Base-by-base conservation (phyloP, 208 protist species). In the Spongospora subterranea region DNA sequence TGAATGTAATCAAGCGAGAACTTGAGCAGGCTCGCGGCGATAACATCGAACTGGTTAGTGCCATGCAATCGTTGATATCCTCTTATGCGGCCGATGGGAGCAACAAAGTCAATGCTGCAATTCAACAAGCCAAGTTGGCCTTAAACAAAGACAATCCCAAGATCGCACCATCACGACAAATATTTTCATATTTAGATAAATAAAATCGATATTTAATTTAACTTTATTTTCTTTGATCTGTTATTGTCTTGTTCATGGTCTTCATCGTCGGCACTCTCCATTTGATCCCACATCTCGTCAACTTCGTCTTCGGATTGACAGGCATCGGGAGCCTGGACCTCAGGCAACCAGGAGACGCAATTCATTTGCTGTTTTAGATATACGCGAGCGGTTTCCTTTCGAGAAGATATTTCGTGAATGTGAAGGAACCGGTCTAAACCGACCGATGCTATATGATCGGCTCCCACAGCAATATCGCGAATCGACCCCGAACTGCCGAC, bases 201-300 rank as follows among this genome's bases (percentile, higher is more conserved):
- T 82, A 82, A 20, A 39, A 82, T 43, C 71, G 35, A 39, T 35
- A 82, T 82, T 82, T 35, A 82, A 39, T 35, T 20, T 82, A 6
- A 43, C 71, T 35, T 82, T 6, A n/a, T 45, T 82, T 60, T 60
- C 6, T 60, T 60, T 6, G 24, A 24, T 60, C 50, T 60, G 13
- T 6, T 60, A 60, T 60, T 60, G 50, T 60, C 50, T 29, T 60
- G 13, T 29, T 82, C 71, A 82, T 82, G 17, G 35, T 82, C 71
- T 6, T 82, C 71, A 43, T 82, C n/a, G 35, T 82, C 71, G 6
- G n/a, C n/a, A n/a, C 71, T 82, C 71, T 82, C 71, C 71, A 82
- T 82, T 39, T 82, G 17, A 35, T 43, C 35, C 71, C 71, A 82
- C 71, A 82, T 6, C 6, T 82, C 71, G n/a, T 82, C 71, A 82